A percentile compares a stretch with the other conserved stretches of the same genome.
These are phyloP conservation scores for Penicillium brevicompactum DNA, from an alignment of 2,329 filamentous ascomycete genomes.

Conservation along the genomic window DNA sequence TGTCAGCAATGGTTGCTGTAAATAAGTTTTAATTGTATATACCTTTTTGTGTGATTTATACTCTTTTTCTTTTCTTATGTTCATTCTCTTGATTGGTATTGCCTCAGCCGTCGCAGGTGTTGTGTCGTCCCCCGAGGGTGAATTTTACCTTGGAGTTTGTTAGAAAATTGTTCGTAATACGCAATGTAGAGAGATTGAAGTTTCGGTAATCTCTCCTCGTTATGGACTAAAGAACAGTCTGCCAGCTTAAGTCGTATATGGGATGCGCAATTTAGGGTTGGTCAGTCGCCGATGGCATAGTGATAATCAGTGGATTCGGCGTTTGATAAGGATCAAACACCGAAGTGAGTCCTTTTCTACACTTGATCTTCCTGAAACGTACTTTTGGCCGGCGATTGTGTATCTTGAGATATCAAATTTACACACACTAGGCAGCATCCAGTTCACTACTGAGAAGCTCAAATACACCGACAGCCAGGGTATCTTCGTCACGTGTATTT, in stretches of 20 bases:
- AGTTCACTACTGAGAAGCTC: neutral
- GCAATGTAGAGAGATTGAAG: no score
- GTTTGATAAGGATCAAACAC: constrained; percentile 3
- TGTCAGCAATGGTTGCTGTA: constrained; percentile 12
- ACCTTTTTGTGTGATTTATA: neutral
- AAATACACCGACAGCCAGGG: neutral
- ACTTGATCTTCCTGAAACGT: neutral
- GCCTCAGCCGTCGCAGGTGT: neutral
- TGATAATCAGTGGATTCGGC: neutral
- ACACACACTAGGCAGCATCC: neutral
- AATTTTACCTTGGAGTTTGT: no score
- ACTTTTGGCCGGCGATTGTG: neutral
- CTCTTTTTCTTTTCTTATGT: neutral
- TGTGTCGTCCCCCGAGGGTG: no score
- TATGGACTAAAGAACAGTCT: no score
- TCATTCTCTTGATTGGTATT: neutral
- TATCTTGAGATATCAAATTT: neutral
- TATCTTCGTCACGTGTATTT: constrained; percentile 3
- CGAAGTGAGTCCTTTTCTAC: neutral
- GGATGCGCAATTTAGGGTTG: neutral
- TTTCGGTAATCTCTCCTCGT: no score
- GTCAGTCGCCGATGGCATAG: neutral
- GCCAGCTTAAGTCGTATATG: no score
- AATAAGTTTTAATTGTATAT: constrained; percentile 3
- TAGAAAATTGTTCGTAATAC: no score